A percentile compares a stretch with the other conserved stretches of the same genome.
Conservation (phyloP, 148 eudicot species). For the Arctostaphylos glauca region DNA sequence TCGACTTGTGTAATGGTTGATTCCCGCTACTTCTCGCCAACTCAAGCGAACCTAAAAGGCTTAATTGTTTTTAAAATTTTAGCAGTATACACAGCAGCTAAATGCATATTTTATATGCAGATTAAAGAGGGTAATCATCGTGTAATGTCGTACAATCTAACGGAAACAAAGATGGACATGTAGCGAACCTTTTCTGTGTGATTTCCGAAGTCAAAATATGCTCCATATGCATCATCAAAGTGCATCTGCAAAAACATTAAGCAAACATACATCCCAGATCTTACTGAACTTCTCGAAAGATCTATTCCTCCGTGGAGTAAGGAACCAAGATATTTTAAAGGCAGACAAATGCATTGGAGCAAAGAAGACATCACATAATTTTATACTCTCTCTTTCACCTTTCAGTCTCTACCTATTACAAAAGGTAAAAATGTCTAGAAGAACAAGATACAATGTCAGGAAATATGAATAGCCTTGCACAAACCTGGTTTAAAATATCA, state of each 20-base stretch:
- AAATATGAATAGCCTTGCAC: conserved; percentile 16
- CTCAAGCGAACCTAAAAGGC: conserved; percentile 65
- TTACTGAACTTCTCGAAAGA: conserved; percentile 1
- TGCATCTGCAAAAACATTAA: conserved; percentile 63
- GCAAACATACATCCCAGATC: background rate
- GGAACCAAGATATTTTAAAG: background rate
- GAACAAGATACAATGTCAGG: background rate
- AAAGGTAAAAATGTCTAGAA: background rate
- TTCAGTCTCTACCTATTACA: background rate
- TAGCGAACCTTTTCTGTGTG: too few species aligned
- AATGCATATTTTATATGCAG: background rate
- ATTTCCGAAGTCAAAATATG: too few species aligned
- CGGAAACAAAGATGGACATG: too few species aligned
- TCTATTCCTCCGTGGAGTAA: background rate
- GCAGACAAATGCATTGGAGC: background rate
- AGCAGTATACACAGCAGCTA: background rate
- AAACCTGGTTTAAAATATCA: conserved; percentile 79
- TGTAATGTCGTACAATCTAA: too few species aligned
- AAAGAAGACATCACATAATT: background rate
- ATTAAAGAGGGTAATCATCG: background rate
- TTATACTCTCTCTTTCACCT: background rate
- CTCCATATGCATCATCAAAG: conserved; percentile 38
- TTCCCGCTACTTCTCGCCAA: conserved; percentile 49
- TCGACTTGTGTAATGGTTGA: conserved; percentile 52
- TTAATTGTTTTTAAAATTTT: background rate